These are phyloP conservation scores for Sporothrix inflata DNA, from an alignment of 2,329 filamentous ascomycete species.

Conservation along the genomic window DNA sequence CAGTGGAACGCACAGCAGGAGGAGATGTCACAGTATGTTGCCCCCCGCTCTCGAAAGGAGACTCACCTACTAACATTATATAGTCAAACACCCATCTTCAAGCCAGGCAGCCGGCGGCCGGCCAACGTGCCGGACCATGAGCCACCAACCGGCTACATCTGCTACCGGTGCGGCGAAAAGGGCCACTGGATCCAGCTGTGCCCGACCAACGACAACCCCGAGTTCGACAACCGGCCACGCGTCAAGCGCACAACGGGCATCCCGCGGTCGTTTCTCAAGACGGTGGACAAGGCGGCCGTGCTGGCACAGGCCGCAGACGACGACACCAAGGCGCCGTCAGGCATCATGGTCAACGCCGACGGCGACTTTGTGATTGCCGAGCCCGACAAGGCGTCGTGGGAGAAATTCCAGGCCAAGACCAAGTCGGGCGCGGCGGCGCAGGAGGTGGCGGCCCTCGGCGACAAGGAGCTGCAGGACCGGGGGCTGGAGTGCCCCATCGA, in stretches of 20 bases:
- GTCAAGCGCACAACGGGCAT: constrained; percentile 98
- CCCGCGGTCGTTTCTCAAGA: constrained; percentile 91
- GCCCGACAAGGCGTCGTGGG: constrained; percentile 94
- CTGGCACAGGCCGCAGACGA: constrained; percentile 75
- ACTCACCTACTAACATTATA: constrained; percentile 41
- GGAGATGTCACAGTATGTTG: constrained; percentile 76
- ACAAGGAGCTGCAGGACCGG: constrained; percentile 84
- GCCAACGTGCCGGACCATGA: constrained; percentile 87
- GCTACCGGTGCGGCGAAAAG: constrained; percentile 94
- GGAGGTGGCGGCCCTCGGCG: constrained; percentile 74
- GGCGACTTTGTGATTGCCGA: constrained; percentile 97
- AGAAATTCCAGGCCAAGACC: constrained; percentile 92
- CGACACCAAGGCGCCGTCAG: constrained; percentile 77
- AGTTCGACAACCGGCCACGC: constrained; percentile 88
- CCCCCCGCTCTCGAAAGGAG: neutral
- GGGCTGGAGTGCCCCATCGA: constrained; percentile 94
- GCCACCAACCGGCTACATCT: constrained; percentile 91
- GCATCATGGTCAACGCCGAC: constrained; percentile 96
- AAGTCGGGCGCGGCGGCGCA: constrained; percentile 83
- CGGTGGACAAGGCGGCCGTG: constrained; percentile 85
- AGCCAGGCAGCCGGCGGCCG: constrained; percentile 65
- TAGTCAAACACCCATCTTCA: constrained; percentile 66
- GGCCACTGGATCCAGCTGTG: constrained; percentile 99
- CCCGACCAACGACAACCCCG: constrained; percentile 97
- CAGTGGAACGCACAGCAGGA: constrained; percentile 94